Base-by-base conservation (phyloP, 345 rosid species). In the Brassica napus region DNA sequence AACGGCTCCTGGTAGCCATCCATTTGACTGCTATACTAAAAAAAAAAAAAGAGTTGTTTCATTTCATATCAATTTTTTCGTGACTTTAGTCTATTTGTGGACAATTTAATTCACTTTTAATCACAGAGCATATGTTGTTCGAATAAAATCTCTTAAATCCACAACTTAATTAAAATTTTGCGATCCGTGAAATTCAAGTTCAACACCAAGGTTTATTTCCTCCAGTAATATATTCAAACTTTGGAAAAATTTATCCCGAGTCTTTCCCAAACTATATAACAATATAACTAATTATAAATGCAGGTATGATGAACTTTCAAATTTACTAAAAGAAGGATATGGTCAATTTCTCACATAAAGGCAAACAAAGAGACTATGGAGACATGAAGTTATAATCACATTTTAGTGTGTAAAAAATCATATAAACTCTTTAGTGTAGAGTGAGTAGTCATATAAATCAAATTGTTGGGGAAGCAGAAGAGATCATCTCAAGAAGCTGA, bases 401-500 rank as follows among this genome's bases (percentile, higher is more conserved):
- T 7, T 32, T 31, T n/a, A n/a, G 61, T 28, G 65, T 61, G 65
- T 26, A 61, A 26, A 9, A 67, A 42, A 15, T 24, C 58, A 14
- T 10, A 35, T 9, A 10, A 15, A 39, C 15, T 28, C 59, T 49
- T 73, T 23, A 32, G 5, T 18, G 21, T 0, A 57, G 28, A 28
- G 31, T 28, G 3, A 68, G 23, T 69, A 23, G 1, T 54, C 8
- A 54, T 54, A 57, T 8, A 30, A 11, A 18, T 77, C 70, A 72
- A 66, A 34, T 70, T 49, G 52, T 34, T 12, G 89, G 75, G 8
- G 85, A 81, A 68, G 73, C 4, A 31, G 90, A 76, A 67, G 91
- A 77, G 62, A 88, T 82, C 82, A 83, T 77, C 49, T 89, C 86
- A 70, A 89, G 79, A 39, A 92, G 83, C 78, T 82, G 79, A 14